Evolutionary conservation across 371 early-diverging fungal species (phyloP).

Genomic region (Choanephora cucurbitarum): DNA sequence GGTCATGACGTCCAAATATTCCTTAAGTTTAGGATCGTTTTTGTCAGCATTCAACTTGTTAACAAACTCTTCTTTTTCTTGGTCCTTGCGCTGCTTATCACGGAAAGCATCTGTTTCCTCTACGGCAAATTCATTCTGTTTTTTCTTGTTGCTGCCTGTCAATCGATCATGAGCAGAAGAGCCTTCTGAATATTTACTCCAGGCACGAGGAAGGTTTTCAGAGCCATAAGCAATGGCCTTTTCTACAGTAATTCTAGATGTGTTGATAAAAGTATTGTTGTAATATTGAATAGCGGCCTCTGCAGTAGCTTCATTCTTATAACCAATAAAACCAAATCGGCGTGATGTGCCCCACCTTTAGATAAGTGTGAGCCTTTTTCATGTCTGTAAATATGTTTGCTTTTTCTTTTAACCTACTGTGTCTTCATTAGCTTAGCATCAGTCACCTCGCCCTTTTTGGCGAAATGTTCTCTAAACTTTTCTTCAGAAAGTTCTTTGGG

Average conservation of each 20-base stretch:
- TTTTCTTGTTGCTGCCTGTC: constrained; percentile 30
- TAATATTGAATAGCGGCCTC: constrained; percentile 81
- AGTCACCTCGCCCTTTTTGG: constrained; percentile 82
- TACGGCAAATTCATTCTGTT: constrained; percentile 43
- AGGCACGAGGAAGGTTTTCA: constrained; percentile 80
- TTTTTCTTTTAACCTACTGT: constrained; percentile 45
- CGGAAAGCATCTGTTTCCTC: constrained; percentile 46
- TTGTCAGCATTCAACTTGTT: constrained; percentile 62
- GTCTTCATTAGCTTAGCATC: constrained; percentile 90
- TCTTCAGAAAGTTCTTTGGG: constrained; percentile 87
- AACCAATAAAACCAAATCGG: constrained; percentile 93
- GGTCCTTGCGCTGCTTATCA: constrained; percentile 32
- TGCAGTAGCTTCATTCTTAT: constrained; percentile 82
- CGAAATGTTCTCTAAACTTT: constrained; percentile 86
- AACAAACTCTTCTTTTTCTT: constrained; percentile 53
- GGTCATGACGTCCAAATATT: constrained; percentile 88
- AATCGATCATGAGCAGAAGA: constrained; percentile 66
- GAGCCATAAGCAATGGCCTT: constrained; percentile 84
- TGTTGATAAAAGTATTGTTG: constrained; percentile 90
- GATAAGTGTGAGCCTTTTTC: too few relatives aligned
- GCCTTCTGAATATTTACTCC: constrained; percentile 85
- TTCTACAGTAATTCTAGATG: constrained; percentile 83
- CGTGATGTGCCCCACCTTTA: constrained; percentile 81
- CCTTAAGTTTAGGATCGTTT: constrained; percentile 78
- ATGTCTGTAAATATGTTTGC: neutral